Evolutionary conservation across 306 rosid genomes (phyloP).

Genomic region (Lathyrus aphaca): DNA sequence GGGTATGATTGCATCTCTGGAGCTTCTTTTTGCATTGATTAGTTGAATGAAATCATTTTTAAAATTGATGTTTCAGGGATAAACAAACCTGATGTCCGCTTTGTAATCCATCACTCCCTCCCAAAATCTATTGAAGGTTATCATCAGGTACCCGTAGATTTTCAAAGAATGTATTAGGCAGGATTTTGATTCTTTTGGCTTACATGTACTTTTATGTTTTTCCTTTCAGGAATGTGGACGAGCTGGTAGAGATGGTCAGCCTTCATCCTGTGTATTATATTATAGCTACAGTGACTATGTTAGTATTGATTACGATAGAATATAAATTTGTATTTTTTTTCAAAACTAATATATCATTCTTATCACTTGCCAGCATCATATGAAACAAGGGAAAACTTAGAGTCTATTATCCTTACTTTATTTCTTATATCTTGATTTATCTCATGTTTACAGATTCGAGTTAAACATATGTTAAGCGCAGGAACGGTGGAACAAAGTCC

Average conservation of each 20-base stretch:
- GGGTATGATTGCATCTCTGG: slow-evolving; percentile 65
- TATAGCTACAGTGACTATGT: slow-evolving; percentile 94
- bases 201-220: slow-evolving; percentile 27
- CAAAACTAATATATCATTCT: slow-evolving; percentile 19
- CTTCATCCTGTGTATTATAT: slow-evolving; percentile 84
- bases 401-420: slow-evolving; percentile 7
- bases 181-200: slow-evolving; percentile 37
- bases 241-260: slow-evolving; percentile 99
- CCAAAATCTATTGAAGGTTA: slow-evolving; percentile 98
- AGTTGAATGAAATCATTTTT: slow-evolving; percentile 36
- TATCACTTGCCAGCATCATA: slow-evolving; percentile 11
- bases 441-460: slow-evolving; percentile 70
- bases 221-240: slow-evolving; percentile 93
- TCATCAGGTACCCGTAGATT: slow-evolving; percentile 72
- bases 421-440: slow-evolving; percentile 33
- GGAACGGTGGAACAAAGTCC: slow-evolving; percentile 75
- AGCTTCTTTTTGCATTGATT: slow-evolving; percentile 41
- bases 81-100: slow-evolving; percentile 98
- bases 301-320: slow-evolving; percentile 44
- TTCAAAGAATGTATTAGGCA: slow-evolving; percentile 28
- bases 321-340: slow-evolving; percentile 18
- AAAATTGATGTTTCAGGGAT: slow-evolving; percentile 70
- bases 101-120: slow-evolving; percentile 95
- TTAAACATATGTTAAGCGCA: slow-evolving; percentile 87
- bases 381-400: slow-evolving; percentile 36